A percentile compares a stretch with the other conserved stretches of the same genome.
Evolutionary conservation across 768 basidiomycete genomes (phyloP).

Genomic region (Suillus hirtellus): DNA sequence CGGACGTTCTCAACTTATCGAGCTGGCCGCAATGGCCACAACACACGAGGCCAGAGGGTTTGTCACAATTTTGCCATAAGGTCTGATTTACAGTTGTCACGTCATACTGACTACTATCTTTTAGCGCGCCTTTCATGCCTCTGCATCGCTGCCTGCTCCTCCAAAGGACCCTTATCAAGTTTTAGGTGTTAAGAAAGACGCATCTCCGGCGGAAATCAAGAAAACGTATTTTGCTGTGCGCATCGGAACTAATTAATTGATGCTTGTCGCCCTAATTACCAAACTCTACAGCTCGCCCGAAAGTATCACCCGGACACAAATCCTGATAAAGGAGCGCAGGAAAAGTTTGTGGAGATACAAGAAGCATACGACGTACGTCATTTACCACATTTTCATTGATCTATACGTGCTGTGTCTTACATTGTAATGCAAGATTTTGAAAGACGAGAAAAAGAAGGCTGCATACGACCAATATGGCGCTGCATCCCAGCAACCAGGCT

Average conservation of each 20-base stretch:
- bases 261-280: slow-evolving; percentile 18
- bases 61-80: slow-evolving; percentile 34
- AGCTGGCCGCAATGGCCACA: slow-evolving; percentile 36
- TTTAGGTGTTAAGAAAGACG: slow-evolving; percentile 85
- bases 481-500: slow-evolving; percentile 90
- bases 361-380: slow-evolving; percentile 89
- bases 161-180: slow-evolving; percentile 88
- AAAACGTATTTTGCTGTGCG: slow-evolving; percentile 94
- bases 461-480: slow-evolving; percentile 91
- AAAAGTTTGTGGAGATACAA: slow-evolving; percentile 96
- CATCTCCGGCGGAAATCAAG: slow-evolving; percentile 88
- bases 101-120: slow-evolving; percentile 22
- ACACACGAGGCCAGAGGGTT: slow-evolving; percentile 19
- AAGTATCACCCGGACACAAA: slow-evolving; percentile 99
- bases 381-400: slow-evolving; percentile 12
- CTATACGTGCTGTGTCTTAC: slow-evolving; percentile 22
- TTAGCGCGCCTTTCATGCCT: slow-evolving; percentile 78
- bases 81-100: slow-evolving; percentile 32
- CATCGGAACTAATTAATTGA: slow-evolving; percentile 17
- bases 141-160: slow-evolving; percentile 48
- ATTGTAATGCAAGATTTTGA: slow-evolving; percentile 63
- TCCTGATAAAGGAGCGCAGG: slow-evolving; percentile 85
- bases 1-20: slow-evolving; percentile 44
- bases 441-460: slow-evolving; percentile 91
- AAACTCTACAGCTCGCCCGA: slow-evolving; percentile 76